phyloP scores from a whole-genome alignment of 2,329 filamentous ascomycete species.

The Venturia aucupariae region DNA sequence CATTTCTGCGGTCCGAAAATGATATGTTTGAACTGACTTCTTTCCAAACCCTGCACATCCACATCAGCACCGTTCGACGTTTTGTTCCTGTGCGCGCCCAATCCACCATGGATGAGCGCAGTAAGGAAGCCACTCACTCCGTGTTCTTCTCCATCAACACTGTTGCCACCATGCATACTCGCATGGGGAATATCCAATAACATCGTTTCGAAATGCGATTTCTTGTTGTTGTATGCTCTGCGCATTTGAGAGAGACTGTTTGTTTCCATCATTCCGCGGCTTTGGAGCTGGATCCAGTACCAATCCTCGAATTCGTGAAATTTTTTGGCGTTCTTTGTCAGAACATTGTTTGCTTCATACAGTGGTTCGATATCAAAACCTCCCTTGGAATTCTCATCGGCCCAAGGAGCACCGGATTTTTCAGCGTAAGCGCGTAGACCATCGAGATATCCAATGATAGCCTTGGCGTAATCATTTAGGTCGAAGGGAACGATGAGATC shows the following conservation, averaged over 20 bases:
- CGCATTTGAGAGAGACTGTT: conserved; percentile 57
- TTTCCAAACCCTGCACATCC: conserved; percentile 53
- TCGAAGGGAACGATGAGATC: conserved; percentile 76
- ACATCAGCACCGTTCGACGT: conserved; percentile 15
- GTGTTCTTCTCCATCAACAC: conserved; percentile 19
- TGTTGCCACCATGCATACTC: conserved; percentile 32
- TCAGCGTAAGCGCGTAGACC: conserved; percentile 59
- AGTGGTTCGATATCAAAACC: conserved; percentile 50
- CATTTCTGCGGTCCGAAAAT: conserved; percentile 77
- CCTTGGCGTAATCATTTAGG: conserved; percentile 60
- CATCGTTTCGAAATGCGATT: conserved; percentile 73
- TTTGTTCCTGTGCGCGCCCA: conserved; percentile 4
- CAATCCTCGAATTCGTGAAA: conserved; percentile 69
- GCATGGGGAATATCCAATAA: conserved; percentile 65
- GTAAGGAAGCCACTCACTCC: conserved; percentile 53
- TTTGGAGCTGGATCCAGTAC: conserved; percentile 67
- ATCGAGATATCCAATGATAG: conserved; percentile 55
- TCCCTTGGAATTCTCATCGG: conserved; percentile 19
- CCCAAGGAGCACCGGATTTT: conserved; percentile 39
- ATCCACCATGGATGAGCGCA: conserved; percentile 12
- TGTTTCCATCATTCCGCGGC: conserved; percentile 66
- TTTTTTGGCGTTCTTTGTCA: conserved; percentile 49
- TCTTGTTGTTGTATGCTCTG: conserved; percentile 67
- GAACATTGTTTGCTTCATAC: conserved; percentile 51
- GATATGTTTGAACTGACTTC: conserved; percentile 89